Percentiles rank a stretch among this genome's conserved stretches.
These are phyloP conservation scores for Chenopodium album DNA, from an alignment of 148 eudicot species.

Conservation along the genomic window DNA sequence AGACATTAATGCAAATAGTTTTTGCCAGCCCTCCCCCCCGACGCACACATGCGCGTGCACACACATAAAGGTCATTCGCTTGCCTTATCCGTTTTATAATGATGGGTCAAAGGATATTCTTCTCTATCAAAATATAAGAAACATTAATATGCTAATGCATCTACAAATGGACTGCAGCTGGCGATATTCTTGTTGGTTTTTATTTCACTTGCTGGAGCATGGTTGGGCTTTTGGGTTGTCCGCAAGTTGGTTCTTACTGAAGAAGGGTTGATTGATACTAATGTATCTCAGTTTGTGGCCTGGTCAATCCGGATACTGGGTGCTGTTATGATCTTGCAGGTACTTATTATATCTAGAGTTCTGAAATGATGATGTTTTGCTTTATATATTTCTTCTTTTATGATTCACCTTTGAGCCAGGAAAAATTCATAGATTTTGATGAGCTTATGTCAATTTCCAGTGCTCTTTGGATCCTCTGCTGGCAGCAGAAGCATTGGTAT, in stretches of 20 bases:
- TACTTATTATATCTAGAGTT: conserved; percentile 20
- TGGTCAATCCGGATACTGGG: conserved; percentile 82
- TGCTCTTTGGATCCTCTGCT: conserved; percentile 78
- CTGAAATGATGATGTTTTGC: conserved; percentile 1
- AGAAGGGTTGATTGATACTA: conserved; percentile 68
- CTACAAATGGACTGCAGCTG: conserved; percentile 54
- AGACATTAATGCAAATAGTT: too few relatives aligned
- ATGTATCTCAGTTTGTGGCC: conserved; percentile 65
- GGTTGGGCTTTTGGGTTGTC: conserved; percentile 97
- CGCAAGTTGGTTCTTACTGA: conserved; percentile 75
- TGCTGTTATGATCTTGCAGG: conserved; percentile 82
- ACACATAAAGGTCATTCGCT: neutral
- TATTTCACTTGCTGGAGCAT: conserved; percentile 77
- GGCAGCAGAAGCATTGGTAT: conserved; percentile 58
- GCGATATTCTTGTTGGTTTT: conserved; percentile 57
- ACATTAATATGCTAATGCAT: conserved; percentile 8
- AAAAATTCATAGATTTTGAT: conserved; percentile 5
- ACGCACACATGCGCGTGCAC: too few relatives aligned
- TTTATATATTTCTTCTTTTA: neutral
- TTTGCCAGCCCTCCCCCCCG: too few relatives aligned
- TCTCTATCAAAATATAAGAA: neutral
- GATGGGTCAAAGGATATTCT: neutral
- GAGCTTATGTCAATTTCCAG: conserved; percentile 40
- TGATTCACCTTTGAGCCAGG: neutral
- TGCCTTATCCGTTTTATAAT: neutral